Evolutionary conservation across 129 eudicot genomes (phyloP).

Genomic region (Ambrosia artemisiifolia): DNA sequence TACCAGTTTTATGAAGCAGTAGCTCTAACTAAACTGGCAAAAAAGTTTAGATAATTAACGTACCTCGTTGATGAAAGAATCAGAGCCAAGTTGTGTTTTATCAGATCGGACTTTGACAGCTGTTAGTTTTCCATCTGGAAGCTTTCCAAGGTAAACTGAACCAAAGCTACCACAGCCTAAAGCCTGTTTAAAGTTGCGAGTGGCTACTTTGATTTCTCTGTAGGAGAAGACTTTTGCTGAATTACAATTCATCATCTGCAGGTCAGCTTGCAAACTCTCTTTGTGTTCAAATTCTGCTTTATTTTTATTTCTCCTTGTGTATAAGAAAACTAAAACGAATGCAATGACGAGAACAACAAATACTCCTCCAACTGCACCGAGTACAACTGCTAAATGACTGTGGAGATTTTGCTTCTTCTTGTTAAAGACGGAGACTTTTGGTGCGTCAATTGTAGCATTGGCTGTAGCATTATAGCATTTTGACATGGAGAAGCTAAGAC

Average conservation of each 20-base stretch:
- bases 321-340: conserved; percentile 39
- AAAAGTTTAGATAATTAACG: conserved; percentile 25
- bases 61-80: conserved; percentile 84
- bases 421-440: conserved; percentile 68
- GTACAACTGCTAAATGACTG: conserved; percentile 48
- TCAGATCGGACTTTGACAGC: conserved; percentile 90
- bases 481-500: conserved; percentile 64
- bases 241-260: conserved; percentile 46
- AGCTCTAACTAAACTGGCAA: too few species aligned
- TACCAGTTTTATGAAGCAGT: too few species aligned
- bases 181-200: conserved; percentile 75
- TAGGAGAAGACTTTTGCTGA: conserved; percentile 68
- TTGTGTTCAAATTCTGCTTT: conserved; percentile 23
- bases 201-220: conserved; percentile 74
- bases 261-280: conserved; percentile 32
- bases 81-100: conserved; percentile 67
- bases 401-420: conserved; percentile 56
- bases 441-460: conserved; percentile 58
- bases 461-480: conserved; percentile 45
- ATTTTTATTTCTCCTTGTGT: conserved; percentile 43
- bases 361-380: conserved; percentile 63
- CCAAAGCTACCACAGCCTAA: conserved; percentile 92
- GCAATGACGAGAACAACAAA: conserved; percentile 34
- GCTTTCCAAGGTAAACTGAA: conserved; percentile 77
- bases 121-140: conserved; percentile 57